These are phyloP conservation scores for Nepenthes gracilis DNA, from an alignment of 148 eudicot species.

Conservation along the genomic window DNA sequence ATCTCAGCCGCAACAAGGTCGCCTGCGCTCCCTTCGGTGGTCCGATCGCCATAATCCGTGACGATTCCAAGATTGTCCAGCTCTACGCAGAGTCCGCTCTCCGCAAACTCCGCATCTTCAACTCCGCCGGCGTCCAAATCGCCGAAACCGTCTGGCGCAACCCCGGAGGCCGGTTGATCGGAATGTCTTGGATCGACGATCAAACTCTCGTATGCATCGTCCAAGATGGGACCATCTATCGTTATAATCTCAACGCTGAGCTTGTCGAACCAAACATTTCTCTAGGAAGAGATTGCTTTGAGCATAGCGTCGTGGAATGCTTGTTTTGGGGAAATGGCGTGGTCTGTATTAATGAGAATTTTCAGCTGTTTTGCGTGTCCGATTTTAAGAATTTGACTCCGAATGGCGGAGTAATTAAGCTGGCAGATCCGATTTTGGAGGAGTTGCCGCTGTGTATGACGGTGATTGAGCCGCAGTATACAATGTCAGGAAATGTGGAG, in stretches of 20 bases:
- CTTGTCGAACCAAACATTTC: slow-evolving; percentile 35
- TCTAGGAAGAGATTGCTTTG: slow-evolving; percentile 75
- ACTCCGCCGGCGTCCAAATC: slow-evolving; percentile 61
- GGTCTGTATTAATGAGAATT: slow-evolving; percentile 81
- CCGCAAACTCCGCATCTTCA: slow-evolving; percentile 84
- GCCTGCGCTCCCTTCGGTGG: slow-evolving; percentile 91
- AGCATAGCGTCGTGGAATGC: slow-evolving; percentile 85
- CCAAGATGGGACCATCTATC: slow-evolving; percentile 80
- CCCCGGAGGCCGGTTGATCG: slow-evolving; percentile 77
- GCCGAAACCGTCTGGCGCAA: slow-evolving; percentile 80
- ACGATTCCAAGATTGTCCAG: slow-evolving; percentile 95
- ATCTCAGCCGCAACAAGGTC: slow-evolving; percentile 81
- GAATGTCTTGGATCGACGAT: slow-evolving; percentile 82
- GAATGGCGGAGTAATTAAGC: slow-evolving; percentile 24
- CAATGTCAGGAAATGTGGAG: slow-evolving; percentile 93
- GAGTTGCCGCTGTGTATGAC: slow-evolving; percentile 73
- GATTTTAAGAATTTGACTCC: slow-evolving; percentile 46
- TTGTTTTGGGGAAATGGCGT: slow-evolving; percentile 95
- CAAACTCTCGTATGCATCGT: slow-evolving; percentile 71
- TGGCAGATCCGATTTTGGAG: slow-evolving; percentile 65
- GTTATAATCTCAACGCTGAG: slow-evolving; percentile 62
- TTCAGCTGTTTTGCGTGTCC: slow-evolving; percentile 57
- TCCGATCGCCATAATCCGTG: slow-evolving; percentile 88
- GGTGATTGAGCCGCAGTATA: slow-evolving; percentile 88
- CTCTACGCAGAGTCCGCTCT: slow-evolving; percentile 90